Percentiles rank a stretch among this genome's conserved stretches.
These are phyloP conservation scores for Paxillus rubicundulus DNA, from an alignment of 768 basidiomycete genomes.

Conservation along the genomic window DNA sequence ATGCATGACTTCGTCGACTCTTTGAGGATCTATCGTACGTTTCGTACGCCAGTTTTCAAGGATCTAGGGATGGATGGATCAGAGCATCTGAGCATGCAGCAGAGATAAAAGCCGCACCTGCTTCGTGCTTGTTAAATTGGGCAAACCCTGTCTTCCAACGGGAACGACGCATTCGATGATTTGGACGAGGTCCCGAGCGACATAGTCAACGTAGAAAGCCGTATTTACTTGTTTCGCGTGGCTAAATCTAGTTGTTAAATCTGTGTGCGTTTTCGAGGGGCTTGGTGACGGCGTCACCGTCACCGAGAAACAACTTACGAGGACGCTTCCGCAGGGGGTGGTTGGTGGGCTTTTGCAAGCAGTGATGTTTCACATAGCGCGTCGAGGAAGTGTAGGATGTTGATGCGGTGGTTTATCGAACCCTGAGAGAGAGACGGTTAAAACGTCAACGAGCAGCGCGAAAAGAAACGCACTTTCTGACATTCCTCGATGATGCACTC, in stretches of 20 bases:
- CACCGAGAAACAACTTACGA: slow-evolving; percentile 15
- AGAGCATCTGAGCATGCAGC: no score
- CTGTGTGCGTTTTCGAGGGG: no score
- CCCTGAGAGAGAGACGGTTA: slow-evolving; percentile 44
- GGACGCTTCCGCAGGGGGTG: slow-evolving; percentile 26
- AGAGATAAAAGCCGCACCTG: slow-evolving; percentile 52
- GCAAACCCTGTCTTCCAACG: slow-evolving; percentile 79
- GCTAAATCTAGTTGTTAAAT: slow-evolving; percentile 10
- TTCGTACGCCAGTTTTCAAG: slow-evolving; percentile 90
- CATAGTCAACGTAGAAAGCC: slow-evolving; percentile 73
- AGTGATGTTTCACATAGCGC: slow-evolving; percentile 79
- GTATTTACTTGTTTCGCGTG: slow-evolving; percentile 34
- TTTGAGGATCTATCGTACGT: slow-evolving; percentile 76
- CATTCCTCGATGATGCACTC: slow-evolving; percentile 91
- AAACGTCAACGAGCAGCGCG: background rate
- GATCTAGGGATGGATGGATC: slow-evolving; percentile 47
- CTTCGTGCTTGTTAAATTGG: slow-evolving; percentile 83
- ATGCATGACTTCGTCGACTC: slow-evolving; percentile 67
- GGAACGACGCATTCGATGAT: slow-evolving; percentile 88
- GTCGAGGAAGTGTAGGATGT: slow-evolving; percentile 89
- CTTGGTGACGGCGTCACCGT: background rate
- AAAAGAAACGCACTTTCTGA: slow-evolving; percentile 57
- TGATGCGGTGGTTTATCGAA: slow-evolving; percentile 88
- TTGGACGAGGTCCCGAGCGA: slow-evolving; percentile 72
- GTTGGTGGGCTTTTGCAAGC: slow-evolving; percentile 55